These are phyloP conservation scores for Syzygium jambos DNA, from an alignment of 345 rosid species.

Conservation along the genomic window DNA sequence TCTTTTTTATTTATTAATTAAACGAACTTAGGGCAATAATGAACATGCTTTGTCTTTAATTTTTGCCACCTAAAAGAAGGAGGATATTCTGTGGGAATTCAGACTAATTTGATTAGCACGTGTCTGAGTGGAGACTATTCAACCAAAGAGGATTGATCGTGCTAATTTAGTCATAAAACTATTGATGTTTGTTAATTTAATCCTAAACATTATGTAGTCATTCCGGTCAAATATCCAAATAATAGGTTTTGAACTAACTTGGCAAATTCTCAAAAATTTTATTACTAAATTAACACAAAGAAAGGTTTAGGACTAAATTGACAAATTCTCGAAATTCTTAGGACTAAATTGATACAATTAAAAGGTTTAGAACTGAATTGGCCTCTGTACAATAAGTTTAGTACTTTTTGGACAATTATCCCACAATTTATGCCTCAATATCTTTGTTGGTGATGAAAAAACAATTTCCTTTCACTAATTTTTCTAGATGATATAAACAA, in stretches of 20 bases:
- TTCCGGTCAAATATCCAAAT: no score
- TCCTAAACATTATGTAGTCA: no score
- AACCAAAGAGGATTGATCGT: not conserved
- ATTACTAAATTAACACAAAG: no score
- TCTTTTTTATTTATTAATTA: not conserved
- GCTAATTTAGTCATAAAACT: no score
- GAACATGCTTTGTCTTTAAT: not conserved
- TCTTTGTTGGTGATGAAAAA: not conserved
- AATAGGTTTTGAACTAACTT: no score
- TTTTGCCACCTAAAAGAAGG: not conserved
- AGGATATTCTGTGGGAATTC: not conserved
- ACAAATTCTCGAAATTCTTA: no score
- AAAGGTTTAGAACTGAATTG: no score
- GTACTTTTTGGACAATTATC: not conserved
- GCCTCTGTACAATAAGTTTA: no score
- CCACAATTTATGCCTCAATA: not conserved
- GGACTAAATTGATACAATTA: no score
- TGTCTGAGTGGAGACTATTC: not conserved
- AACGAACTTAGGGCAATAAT: not conserved
- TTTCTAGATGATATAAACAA: not conserved
- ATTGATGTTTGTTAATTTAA: no score
- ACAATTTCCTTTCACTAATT: fast-evolving
- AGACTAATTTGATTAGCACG: not conserved
- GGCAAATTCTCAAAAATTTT: no score
- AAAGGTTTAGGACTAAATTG: no score